A percentile compares a stretch with the other conserved stretches of the same genome.
Conservation (phyloP, 2,329 filamentous ascomycete species). For the Gremmenia infestans region DNA sequence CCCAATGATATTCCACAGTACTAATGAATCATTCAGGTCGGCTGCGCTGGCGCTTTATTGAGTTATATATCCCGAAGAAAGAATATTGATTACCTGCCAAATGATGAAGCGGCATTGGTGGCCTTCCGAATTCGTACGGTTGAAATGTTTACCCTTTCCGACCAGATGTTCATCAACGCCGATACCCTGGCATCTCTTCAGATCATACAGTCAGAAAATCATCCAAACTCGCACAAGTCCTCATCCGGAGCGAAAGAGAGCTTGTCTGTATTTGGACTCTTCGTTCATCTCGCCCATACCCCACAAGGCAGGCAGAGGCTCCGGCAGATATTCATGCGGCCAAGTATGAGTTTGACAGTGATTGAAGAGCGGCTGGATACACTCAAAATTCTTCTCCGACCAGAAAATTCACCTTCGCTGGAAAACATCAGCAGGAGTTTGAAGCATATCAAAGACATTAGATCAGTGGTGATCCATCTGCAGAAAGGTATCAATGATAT, state of each 20-base stretch:
- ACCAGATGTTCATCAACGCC: constrained; percentile 70
- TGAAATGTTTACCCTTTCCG: constrained; percentile 67
- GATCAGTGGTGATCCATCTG: constrained; percentile 61
- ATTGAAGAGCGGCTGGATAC: constrained; percentile 70
- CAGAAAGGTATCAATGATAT: constrained; percentile 68
- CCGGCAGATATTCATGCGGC: constrained; percentile 76
- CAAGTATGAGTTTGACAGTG: constrained; percentile 60
- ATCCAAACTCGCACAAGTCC: constrained; percentile 73
- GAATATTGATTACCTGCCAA: constrained; percentile 57
- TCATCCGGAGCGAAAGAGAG: constrained; percentile 69
- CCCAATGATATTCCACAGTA: not conserved
- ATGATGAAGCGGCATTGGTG: constrained; percentile 47
- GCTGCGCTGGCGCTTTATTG: constrained; percentile 85
- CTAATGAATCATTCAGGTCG: constrained; percentile 41
- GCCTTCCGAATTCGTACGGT: constrained; percentile 59
- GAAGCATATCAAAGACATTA: constrained; percentile 71
- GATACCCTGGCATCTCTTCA: constrained; percentile 81
- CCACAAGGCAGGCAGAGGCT: constrained; percentile 71
- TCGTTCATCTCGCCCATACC: constrained; percentile 68
- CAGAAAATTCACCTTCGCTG: constrained; percentile 59
- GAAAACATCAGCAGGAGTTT: constrained; percentile 55
- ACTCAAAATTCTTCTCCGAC: constrained; percentile 59
- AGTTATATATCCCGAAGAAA: constrained; percentile 67
- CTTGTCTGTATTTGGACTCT: constrained; percentile 78
- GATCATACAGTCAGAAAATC: constrained; percentile 75